Conservation (phyloP, 1,284 basidiomycete species). For the Golubevia sp. region DNA sequence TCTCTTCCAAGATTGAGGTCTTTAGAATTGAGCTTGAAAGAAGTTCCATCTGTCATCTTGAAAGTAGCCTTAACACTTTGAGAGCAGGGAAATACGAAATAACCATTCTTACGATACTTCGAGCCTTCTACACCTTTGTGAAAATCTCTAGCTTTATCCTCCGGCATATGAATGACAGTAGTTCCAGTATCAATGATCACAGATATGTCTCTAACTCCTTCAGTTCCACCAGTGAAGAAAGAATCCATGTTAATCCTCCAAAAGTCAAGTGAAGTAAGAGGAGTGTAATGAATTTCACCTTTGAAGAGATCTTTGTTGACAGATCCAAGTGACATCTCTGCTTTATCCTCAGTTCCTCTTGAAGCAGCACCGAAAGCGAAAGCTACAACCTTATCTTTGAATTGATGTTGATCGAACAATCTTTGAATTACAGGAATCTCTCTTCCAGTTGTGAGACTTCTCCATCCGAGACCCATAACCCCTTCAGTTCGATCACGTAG, state of each 20-base stretch:
- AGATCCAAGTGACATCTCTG: constrained; percentile 11
- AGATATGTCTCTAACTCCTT: not conserved
- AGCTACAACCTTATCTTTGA: constrained; percentile 1
- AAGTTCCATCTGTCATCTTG: constrained; percentile 6
- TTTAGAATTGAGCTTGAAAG: constrained; percentile 1
- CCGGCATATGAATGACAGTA: constrained; percentile 6
- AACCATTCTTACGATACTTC: constrained; percentile 1
- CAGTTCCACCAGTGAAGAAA: not conserved
- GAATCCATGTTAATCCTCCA: constrained; percentile 7
- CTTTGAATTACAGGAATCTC: constrained; percentile 5
- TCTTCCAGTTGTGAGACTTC: constrained; percentile 1
- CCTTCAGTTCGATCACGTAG: constrained; percentile 6
- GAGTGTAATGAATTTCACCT: constrained; percentile 5
- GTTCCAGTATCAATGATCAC: constrained; percentile 15
- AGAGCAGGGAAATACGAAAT: constrained; percentile 8
- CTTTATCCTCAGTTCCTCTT: constrained; percentile 1
- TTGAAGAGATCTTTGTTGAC: constrained; percentile 4
- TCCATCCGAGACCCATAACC: constrained; percentile 11
- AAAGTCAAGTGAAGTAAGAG: constrained; percentile 4
- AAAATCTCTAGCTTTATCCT: constrained; percentile 5
- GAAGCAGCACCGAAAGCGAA: constrained; percentile 5
- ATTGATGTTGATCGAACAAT: constrained; percentile 1
- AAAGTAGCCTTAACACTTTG: constrained; percentile 3
- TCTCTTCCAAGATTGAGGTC: constrained; percentile 7
- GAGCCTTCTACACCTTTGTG: constrained; percentile 7